Conservation (phyloP, 2,329 filamentous ascomycete species). For the Fusarium begoniae region DNA sequence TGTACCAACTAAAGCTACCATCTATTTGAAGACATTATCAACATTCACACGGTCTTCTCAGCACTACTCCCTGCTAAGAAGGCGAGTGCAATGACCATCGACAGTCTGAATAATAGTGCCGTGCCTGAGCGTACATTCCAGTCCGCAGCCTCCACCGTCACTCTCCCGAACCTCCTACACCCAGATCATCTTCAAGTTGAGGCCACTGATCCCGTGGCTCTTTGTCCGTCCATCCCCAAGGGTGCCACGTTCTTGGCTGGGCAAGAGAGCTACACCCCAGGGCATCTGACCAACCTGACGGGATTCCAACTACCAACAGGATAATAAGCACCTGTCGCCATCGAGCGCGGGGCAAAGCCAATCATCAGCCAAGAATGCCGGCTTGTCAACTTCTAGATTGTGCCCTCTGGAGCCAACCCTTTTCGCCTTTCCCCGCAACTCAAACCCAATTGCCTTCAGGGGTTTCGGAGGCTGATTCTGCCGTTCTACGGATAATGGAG, state of each 20-base stretch:
- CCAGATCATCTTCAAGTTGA: neutral
- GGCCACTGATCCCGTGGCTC: constrained; percentile 23
- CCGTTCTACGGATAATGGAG: neutral
- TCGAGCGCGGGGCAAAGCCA: constrained; percentile 28
- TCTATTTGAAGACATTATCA: neutral
- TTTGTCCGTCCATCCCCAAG: constrained; percentile 8
- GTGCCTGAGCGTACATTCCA: constrained; percentile 23
- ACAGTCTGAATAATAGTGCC: neutral
- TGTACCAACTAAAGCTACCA: neutral
- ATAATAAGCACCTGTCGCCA: constrained; percentile 22
- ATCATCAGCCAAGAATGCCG: constrained; percentile 22
- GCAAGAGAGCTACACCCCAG: constrained; percentile 17
- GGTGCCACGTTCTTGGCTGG: constrained; percentile 31
- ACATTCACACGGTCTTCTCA: constrained; percentile 13
- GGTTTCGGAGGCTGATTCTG: constrained; percentile 20
- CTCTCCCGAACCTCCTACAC: neutral
- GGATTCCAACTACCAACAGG: constrained; percentile 9
- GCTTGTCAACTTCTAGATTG: constrained; percentile 17
- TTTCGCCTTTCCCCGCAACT: constrained; percentile 12
- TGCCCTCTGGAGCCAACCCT: neutral
- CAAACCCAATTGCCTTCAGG: constrained; percentile 33
- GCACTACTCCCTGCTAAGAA: neutral
- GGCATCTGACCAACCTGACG: constrained; percentile 21
- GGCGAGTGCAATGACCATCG: neutral
- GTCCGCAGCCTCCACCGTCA: neutral